Base-by-base conservation (phyloP, 2,329 filamentous ascomycete genomes). In the Pezicula carpinea region DNA sequence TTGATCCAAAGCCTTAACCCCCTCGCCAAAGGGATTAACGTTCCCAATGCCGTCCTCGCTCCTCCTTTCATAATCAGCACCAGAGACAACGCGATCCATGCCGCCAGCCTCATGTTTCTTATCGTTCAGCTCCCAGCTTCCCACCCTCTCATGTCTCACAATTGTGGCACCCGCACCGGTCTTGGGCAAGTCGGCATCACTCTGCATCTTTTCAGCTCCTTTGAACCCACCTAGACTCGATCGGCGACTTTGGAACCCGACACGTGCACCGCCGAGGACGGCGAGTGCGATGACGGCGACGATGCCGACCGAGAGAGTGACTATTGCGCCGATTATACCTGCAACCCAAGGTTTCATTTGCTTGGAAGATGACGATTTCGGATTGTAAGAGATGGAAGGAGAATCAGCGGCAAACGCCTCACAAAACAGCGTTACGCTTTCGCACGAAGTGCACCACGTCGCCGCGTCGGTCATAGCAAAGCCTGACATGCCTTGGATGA, bases 121-220 rank as follows among this genome's bases (percentile, higher is more conserved):
- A 34, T 56, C 53, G 17, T 48, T 51, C 55, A 65, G 39, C 40
- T 65, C 63, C 62, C 63, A 65, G 34, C 59, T 63, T 5, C 63
- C 62, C 4, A 63, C 55, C 33, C 61, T 49, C 50, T 64, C 63
- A 46, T 63, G 61, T 17, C 54, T 40, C 1, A 57, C 44, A 0
- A 57, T 46, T 7, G 18, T 54, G 14, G 54, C 58, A 6, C 54
- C 58, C 14, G 54, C 54, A 6, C 50, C 53, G 6, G 56, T 17
- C 7, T 44, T 42, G 3, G 47, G 47, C 13, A 65, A 38, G 48
- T 65, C 63, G 10, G 55, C 52, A 54, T 64, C 63, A 8, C 49
- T 54, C 1, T 53, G 56, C 18, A 61, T 41, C 26, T 62, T 63
- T 43, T 63, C 58, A 0, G 55, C 48, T 5, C 62, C 62, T 43